Evolutionary conservation across 306 rosid genomes (phyloP), one percentile per base, ranked within the genome.

Genomic region (Adenanthera pavonina): DNA sequence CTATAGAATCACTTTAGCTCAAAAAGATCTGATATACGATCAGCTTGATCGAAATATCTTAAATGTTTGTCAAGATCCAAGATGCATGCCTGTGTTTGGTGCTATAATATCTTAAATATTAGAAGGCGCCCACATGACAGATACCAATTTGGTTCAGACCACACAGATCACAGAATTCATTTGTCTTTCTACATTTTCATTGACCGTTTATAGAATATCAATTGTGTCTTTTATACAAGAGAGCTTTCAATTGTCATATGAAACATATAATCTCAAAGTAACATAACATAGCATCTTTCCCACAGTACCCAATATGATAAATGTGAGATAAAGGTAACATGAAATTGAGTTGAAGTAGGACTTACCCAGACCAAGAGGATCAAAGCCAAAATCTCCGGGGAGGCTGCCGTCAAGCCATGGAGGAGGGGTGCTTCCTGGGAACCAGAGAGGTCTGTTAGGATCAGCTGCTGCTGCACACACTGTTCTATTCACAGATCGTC

Each of bases 331-430:
- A 11, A 30, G 33, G 41, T 38, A 14, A 38, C 6, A 16, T 43
- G 3, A n/a, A 67, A 67, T 38, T 5, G 16, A 70, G 9, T 30
- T 11, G 38, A 12, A 20, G 10, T 30, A 82, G 36, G 53, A 75
- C 86, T 75, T 81, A 91, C 95, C 68, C 4, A 91, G 93, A 71
- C 95, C 95, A 59, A 91, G 89, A 30, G 95, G 95, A 74, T 91
- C 95, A 59, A 91, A 91, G 34, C 95, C 95, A 40, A 91, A 91
- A 85, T 91, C 95, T 15, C 90, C 95, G 5, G 95, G 95, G 60
- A 91, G 95, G 89, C 90, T 87, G 68, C 95, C 95, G 56, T 91
- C 95, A 69, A 91, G 92, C 93, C 93, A 91, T 36, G 91, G 88
- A 46, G 95, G 95, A 49, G 95, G 95, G 66, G 69, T 78, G 84